Percentiles rank a stretch among this genome's conserved stretches.
Evolutionary conservation across 768 basidiomycete species (phyloP).

Genomic region (Pleurotus citrinopileatus): DNA sequence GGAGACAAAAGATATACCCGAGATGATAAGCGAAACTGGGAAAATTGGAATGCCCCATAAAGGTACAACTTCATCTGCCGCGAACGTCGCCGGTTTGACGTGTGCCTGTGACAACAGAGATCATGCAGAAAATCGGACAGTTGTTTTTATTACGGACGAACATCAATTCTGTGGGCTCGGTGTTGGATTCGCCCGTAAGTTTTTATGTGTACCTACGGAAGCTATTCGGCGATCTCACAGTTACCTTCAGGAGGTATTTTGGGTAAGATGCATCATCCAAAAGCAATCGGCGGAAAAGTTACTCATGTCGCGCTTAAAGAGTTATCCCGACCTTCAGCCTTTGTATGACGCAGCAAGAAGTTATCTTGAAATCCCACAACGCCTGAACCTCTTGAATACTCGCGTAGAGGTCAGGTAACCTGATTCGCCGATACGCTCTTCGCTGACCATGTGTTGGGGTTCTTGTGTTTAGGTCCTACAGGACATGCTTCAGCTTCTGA

Average conservation of each 20-base stretch:
- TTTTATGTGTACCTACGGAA: slow-evolving; percentile 4
- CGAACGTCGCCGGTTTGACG: slow-evolving; percentile 10
- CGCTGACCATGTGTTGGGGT: neutral
- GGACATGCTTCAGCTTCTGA: slow-evolving; percentile 94
- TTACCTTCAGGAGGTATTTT: slow-evolving; percentile 79
- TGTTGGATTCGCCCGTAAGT: slow-evolving; percentile 91
- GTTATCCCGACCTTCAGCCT: slow-evolving; percentile 92
- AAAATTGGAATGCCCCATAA: slow-evolving; percentile 90
- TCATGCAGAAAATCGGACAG: slow-evolving; percentile 97
- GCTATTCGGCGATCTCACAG: slow-evolving; percentile 7
- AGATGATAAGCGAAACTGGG: slow-evolving; percentile 89
- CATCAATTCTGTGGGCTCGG: slow-evolving; percentile 93
- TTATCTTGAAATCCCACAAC: slow-evolving; percentile 93
- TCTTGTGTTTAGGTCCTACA: slow-evolving; percentile 75
- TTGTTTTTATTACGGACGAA: slow-evolving; percentile 91
- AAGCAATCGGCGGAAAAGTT: neutral
- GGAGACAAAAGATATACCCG: slow-evolving; percentile 95
- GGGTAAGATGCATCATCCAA: slow-evolving; percentile 53
- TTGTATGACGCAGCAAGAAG: slow-evolving; percentile 91
- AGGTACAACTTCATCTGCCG: slow-evolving; percentile 35
- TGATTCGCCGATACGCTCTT: neutral
- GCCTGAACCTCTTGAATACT: slow-evolving; percentile 89
- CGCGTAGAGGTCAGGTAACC: slow-evolving; percentile 73
- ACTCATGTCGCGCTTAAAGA: slow-evolving; percentile 40
- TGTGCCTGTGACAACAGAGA: slow-evolving; percentile 49